A percentile compares a stretch with the other conserved stretches of the same genome.
These are phyloP conservation scores for Wilcoxina mikolae DNA, from an alignment of 495 filamentous ascomycete species.

Conservation along the genomic window DNA sequence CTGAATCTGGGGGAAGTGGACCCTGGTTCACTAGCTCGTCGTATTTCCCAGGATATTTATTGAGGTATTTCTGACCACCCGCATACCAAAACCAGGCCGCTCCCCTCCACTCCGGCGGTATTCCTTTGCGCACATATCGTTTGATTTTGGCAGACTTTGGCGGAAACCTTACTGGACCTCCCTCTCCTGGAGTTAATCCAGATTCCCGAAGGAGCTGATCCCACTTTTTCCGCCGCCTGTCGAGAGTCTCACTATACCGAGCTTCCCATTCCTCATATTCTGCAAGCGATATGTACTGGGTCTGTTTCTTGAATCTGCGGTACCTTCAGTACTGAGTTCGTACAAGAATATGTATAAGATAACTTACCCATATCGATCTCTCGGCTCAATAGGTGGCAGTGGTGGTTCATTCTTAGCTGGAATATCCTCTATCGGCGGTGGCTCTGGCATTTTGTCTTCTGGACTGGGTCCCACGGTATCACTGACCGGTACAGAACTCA, in stretches of 20 bases:
- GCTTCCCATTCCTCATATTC: slow-evolving; percentile 73
- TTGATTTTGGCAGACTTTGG: slow-evolving; percentile 67
- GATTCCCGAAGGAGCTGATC: slow-evolving; percentile 56
- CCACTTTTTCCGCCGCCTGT: slow-evolving; percentile 69
- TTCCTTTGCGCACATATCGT: slow-evolving; percentile 84
- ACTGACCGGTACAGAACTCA: background rate
- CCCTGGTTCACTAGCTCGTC: slow-evolving; percentile 48
- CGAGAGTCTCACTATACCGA: slow-evolving; percentile 52
- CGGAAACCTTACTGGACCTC: slow-evolving; percentile 56
- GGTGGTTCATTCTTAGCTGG: background rate
- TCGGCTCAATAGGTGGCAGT: slow-evolving; percentile 29
- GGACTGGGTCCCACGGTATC: too few relatives aligned
- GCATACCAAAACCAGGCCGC: slow-evolving; percentile 96
- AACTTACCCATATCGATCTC: slow-evolving; percentile 34
- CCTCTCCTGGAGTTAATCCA: slow-evolving; percentile 50
- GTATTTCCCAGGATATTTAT: slow-evolving; percentile 60
- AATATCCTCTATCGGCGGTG: too few relatives aligned
- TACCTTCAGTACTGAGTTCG: slow-evolving; percentile 31
- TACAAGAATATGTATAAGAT: slow-evolving; percentile 28
- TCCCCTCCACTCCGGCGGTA: slow-evolving; percentile 82
- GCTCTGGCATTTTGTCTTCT: background rate
- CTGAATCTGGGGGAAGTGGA: slow-evolving; percentile 55
- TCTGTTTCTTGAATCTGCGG: slow-evolving; percentile 86
- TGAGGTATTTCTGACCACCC: slow-evolving; percentile 64
- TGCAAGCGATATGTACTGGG: slow-evolving; percentile 54